Base-by-base conservation (phyloP, 306 rosid genomes). In the Rosa rugosa region DNA sequence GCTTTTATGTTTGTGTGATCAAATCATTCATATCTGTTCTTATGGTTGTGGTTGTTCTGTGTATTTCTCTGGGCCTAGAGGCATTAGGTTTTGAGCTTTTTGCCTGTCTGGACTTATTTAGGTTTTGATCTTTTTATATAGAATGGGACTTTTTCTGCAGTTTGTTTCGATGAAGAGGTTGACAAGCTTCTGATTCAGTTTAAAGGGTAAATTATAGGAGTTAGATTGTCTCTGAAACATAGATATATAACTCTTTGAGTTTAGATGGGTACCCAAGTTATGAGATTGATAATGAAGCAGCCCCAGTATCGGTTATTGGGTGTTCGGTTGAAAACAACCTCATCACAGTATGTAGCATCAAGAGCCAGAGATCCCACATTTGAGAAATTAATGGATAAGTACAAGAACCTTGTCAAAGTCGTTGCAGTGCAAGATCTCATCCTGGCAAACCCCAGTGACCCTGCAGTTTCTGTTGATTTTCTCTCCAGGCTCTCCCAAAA, bases 361-460 rank as follows among this genome's bases (percentile, higher is more conserved):
- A 88, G 99, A 87, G 86, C 89, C 41, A 84, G 98, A 86, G 98
- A 95, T 79, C 86, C 97, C n/a, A 91, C 93, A 0, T 93, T 95
- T 76, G 99, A 95, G 88, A 95, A 95, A 84, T 60, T 91, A 13
- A 95, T 95, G 99, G 94, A 95, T 11, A 91, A 85, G 72, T 91
- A 91, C 87, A 95, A 93, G 53, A 73, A 85, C 83, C 89, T 95
- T 80, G 80, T 93, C 77, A 95, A 95, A 85, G 98, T 93, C 50
- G 73, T 87, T 75, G 85, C 91, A 40, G 40, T 95, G 79, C 97
- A 93, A 83, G 98, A 95, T 81, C 99, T 91, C 77, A 90, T 93
- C 83, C 92, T 93, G 8, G 94, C 91, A 56, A 89, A 91, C 81
- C 97, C 98, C 16, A 79, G 69, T 36, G 85, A 87, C 72, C 91